Evolutionary conservation across 169 alveolate species (phyloP), one percentile per base, ranked within the genome.

Genomic region (Babesia caballi): DNA sequence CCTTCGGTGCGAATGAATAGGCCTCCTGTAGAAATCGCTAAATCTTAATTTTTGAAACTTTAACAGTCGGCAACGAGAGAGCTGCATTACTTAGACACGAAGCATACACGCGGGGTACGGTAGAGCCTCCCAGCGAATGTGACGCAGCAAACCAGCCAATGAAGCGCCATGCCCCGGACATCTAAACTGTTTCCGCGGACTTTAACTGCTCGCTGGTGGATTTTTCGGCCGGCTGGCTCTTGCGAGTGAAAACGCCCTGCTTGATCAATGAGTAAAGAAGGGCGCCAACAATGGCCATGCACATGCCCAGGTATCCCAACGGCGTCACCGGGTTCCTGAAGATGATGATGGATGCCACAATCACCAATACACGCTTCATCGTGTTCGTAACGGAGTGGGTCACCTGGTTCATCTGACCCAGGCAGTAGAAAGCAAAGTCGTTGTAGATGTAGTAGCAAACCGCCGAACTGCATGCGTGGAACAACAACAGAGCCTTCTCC

Each of bases 361-460:
- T 91, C 17, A 91, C 87, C 47, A 90, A 91, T 14, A 91, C 85
- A 23, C 95, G 56, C 80, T 91, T 91, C 52, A 91, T 50, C 2
- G 94, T 87, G 70, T 91, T 91, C 15, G 94, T 92, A 25, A 91
- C 88, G 2, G 95, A 91, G 73, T 91, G 95, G 12, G 95, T 82
- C 33, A 91, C 88, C 66, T 85, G 95, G 52, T 88, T 90, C 12
- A 91, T 81, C 46, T 69, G 83, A 30, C 90, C 92, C 21, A 91
- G 76, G 54, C 95, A 91, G 52, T 87, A 77, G 71, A 85, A 91
- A 7, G 94, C 90, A 27, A 90, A 84, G 68, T 90, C 94, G 67
- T 91, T 91, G 70, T 89, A 87, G 17, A 73, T 38, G 73, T 85
- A 90, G 67, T 91, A 91, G 91, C 94, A 87, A 30, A 88, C 57